Evolutionary conservation across 495 filamentous ascomycete genomes (phyloP).

Genomic region (Chaetomidium leptoderma): DNA sequence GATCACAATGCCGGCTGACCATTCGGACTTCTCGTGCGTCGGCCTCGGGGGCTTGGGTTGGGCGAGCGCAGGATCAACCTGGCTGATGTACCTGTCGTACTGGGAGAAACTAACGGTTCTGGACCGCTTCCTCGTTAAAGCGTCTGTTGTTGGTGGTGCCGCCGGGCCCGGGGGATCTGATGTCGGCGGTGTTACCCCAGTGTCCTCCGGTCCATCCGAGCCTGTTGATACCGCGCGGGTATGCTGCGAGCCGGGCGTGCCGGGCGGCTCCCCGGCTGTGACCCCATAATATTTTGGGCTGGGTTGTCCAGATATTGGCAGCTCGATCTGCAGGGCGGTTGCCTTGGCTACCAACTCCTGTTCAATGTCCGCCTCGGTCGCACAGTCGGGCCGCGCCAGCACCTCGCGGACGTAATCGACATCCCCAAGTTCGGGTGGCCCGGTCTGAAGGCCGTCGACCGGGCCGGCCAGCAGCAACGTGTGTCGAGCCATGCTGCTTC

Average conservation of each 20-base stretch:
- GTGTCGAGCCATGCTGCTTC: constrained; percentile 17
- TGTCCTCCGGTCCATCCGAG: constrained; percentile 16
- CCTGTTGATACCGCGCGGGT: constrained; percentile 24
- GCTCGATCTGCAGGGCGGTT: constrained; percentile 39
- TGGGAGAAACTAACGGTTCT: constrained; percentile 46
- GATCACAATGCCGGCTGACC: constrained; percentile 30
- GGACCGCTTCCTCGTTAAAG: constrained; percentile 32
- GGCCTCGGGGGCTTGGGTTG: constrained; percentile 34
- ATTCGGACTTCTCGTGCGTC: constrained; percentile 20
- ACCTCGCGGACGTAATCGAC: constrained; percentile 44
- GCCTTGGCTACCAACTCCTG: constrained; percentile 38
- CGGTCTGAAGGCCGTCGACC: background rate
- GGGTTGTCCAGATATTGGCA: constrained; percentile 19
- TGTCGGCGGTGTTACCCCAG: constrained; percentile 16
- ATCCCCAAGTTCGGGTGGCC: constrained; percentile 38
- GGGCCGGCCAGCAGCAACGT: constrained; percentile 16
- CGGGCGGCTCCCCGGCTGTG: background rate
- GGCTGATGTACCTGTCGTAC: constrained; percentile 50
- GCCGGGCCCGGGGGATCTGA: constrained; percentile 20
- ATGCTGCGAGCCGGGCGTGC: constrained; percentile 31
- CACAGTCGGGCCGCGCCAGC: constrained; percentile 33
- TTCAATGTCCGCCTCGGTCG: constrained; percentile 41
- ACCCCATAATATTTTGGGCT: background rate
- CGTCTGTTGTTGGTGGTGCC: constrained; percentile 23
- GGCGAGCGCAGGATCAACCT: constrained; percentile 38